Evolutionary conservation across 148 eudicot genomes (phyloP), one percentile per base, ranked within the genome.

Genomic region (Dysphania ambrosioides): DNA sequence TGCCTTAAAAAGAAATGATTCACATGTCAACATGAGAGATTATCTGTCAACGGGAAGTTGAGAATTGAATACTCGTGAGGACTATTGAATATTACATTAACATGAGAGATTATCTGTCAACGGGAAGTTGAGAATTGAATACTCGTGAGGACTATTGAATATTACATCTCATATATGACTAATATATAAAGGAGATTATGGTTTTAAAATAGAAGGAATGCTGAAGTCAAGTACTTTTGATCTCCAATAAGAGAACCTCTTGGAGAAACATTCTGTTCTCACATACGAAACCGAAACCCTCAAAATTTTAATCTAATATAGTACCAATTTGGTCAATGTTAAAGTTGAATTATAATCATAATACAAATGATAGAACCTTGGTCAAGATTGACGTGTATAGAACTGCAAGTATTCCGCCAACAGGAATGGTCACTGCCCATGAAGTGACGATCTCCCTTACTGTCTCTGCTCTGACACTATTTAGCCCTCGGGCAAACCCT

Each of bases 401-500:
- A 71, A 85, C 88, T 72, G 96, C 86, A 31, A 90, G 83, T 0
- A 72, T 10, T 35, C 86, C 98, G 70, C 98, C 96, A 71, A 85
- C 93, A 1, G 96, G 98, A 61, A 93, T 93, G 3, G 98, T 93
- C 68, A 92, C 91, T 40, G 79, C 86, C 97, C 94, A 92, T 4
- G 97, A 92, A 60, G 94, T 85, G 65, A 89, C 93, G 75, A 91
- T 91, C 87, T 87, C 97, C 70, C 41, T 83, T 23, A 91, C 97
- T 2, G 97, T 91, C 58, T 91, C 93, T 57, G 93, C 89, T 79
- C 93, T 83, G 47, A 95, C 98, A 59, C 86, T 95, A 68, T 95
- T 92, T 18, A 95, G 86, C 68, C 98, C 98, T 63, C 98, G 81
- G 8, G 97, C 98, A 57, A 95, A 92, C 24, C 98, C 98, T 1